Conservation (phyloP, 805 yeast genomes). For the Lachancea waltii region DNA sequence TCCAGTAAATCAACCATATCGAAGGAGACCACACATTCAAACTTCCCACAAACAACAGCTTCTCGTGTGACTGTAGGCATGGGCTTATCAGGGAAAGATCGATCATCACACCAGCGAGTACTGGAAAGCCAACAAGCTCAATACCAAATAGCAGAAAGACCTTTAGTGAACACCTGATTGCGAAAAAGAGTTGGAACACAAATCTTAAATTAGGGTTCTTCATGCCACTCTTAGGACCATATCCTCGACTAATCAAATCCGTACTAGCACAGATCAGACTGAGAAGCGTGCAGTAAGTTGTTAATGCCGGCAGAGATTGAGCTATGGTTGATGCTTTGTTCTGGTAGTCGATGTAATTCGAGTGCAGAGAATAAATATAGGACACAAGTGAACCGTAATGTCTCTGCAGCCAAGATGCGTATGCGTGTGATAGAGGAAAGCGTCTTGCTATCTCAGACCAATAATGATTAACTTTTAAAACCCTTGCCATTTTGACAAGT, state of each 20-base stretch:
- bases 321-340: conserved; percentile 18
- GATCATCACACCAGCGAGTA: conserved; percentile 73
- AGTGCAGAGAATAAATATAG: not conserved
- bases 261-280: conserved; percentile 21
- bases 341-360: conserved; percentile 2
- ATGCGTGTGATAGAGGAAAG: not conserved
- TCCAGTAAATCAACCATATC: conserved; percentile 45
- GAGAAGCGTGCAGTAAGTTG: conserved; percentile 26
- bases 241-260: conserved; percentile 22
- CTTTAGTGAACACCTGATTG: conserved; percentile 56
- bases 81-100: conserved; percentile 49
- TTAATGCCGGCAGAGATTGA: conserved; percentile 25
- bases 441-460: not conserved
- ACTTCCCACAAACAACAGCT: conserved; percentile 20
- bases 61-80: conserved; percentile 15
- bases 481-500: conserved; percentile 8
- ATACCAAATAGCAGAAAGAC: conserved; percentile 68
- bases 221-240: conserved; percentile 27
- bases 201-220: conserved; percentile 37
- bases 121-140: conserved; percentile 81
- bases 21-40: conserved; percentile 22
- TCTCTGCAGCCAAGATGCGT: too few species aligned
- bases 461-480: conserved; percentile 1
- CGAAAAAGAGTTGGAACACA: conserved; percentile 47
- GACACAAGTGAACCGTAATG: not conserved